phyloP scores from a whole-genome alignment of 2,329 filamentous ascomycete genomes.

The Cucurbitaria berberidis region DNA sequence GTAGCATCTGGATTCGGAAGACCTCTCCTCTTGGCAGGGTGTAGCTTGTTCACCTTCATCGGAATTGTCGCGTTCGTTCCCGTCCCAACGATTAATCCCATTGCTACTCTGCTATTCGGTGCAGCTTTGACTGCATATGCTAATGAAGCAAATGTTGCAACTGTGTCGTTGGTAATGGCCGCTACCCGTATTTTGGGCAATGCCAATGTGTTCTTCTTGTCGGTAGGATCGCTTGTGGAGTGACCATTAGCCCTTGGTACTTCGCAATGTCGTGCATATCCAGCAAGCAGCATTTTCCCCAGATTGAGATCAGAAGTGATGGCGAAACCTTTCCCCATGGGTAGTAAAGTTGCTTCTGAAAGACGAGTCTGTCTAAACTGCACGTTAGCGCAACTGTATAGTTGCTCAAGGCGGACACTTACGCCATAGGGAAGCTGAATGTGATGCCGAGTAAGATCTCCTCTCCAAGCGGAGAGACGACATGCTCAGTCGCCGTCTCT shows the following conservation, averaged over 20 bases:
- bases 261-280: slow-evolving; percentile 64
- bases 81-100: slow-evolving; percentile 83
- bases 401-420: slow-evolving; percentile 14
- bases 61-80: slow-evolving; percentile 83
- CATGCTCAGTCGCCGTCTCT: slow-evolving; percentile 21
- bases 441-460: slow-evolving; percentile 70
- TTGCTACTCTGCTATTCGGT: slow-evolving; percentile 69
- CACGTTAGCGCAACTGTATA: slow-evolving; percentile 13
- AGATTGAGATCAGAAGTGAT: slow-evolving; percentile 67
- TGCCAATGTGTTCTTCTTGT: slow-evolving; percentile 33
- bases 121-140: slow-evolving; percentile 72
- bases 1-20: slow-evolving; percentile 49
- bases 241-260: slow-evolving; percentile 40
- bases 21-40: slow-evolving; percentile 63
- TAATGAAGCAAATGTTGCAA: slow-evolving; percentile 78
- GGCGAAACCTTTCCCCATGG: slow-evolving; percentile 74
- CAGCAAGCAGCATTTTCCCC: slow-evolving; percentile 63
- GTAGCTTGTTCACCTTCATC: slow-evolving; percentile 67
- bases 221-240: slow-evolving; percentile 14
- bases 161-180: slow-evolving; percentile 82
- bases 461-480: slow-evolving; percentile 43
- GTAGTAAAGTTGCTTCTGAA: slow-evolving; percentile 67
- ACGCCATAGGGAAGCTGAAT: slow-evolving; percentile 72
- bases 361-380: slow-evolving; percentile 61
- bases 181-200: slow-evolving; percentile 73